Base-by-base conservation (phyloP, 2,329 filamentous ascomycete genomes). In the Cordyceps cicadae region DNA sequence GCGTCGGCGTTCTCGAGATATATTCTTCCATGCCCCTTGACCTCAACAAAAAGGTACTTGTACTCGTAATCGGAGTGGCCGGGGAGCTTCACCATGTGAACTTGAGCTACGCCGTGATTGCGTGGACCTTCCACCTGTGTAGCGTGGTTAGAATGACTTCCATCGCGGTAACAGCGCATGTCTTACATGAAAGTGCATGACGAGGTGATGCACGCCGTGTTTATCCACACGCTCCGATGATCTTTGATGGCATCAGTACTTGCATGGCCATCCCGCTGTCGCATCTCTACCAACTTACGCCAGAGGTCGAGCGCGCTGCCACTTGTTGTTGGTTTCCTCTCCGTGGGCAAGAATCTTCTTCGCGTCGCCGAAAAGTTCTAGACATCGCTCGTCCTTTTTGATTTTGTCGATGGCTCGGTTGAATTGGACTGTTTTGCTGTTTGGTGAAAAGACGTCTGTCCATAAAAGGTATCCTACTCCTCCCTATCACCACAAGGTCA, bases 401-500 rank as follows among this genome's bases (percentile, higher is more conserved):
- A 97, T 86, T 63, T 86, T 85, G 69, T 89, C 84, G 53, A 95
- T 88, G 0, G 90, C 90, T 64, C 89, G 87, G 76, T 95, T 96
- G 80, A 96, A 97, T 71, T 94, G 86, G 61, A 86, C 84, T 17
- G 88, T 93, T 74, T 91, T 92, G 77, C 90, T 94, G 70, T 92
- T 88, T 21, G 89, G 82, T 4, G 89, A 88, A 72, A 96, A 90
- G 50, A 96, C 89, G 64, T 96, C 91, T 4, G 84, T 82, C 74
- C 88, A 96, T 24, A 96, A 79, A 54, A 94, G 80, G 67, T 90
- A 91, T 59, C 81, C 81, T 11, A 97, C 88, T n/a, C 85, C 87
- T 63, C 86, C 86, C 88, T 92, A 66, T 49, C 65, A 43, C 67
- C 17, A 19, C 51, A 46, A 52, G 43, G 29, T 5, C 63, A 60